Evolutionary conservation across 2,329 filamentous ascomycete genomes (phyloP).

Genomic region (Curvularia spicifera): DNA sequence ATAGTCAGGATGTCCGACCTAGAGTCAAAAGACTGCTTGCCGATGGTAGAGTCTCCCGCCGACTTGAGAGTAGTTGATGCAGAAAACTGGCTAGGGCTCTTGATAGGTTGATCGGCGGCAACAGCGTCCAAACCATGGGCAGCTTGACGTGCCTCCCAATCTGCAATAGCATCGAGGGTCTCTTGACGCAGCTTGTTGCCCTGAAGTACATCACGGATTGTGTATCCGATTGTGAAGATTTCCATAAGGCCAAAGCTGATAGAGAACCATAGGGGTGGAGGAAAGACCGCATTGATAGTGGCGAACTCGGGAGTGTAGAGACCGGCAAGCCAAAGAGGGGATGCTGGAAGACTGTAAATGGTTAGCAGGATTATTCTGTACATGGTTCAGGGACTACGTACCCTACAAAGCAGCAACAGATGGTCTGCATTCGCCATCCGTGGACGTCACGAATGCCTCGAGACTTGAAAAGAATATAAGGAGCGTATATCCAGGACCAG

Average conservation of each 20-base stretch:
- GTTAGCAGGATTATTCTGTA: constrained; percentile 7
- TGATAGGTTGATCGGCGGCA: constrained; percentile 14
- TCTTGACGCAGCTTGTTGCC: constrained; percentile 39
- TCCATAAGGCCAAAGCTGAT: constrained; percentile 45
- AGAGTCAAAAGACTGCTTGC: constrained; percentile 34
- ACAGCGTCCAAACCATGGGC: constrained; percentile 12
- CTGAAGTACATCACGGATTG: constrained; percentile 39
- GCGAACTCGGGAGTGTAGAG: constrained; percentile 41
- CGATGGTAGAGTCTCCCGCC: constrained; percentile 14
- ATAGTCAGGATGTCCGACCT: constrained; percentile 45
- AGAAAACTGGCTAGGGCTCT: constrained; percentile 26
- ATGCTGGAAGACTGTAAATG: constrained; percentile 36
- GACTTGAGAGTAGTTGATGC: constrained; percentile 29
- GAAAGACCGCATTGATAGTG: constrained; percentile 32
- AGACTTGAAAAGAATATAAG: constrained; percentile 45
- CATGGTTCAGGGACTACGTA: constrained; percentile 18
- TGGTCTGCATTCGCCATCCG: constrained; percentile 43
- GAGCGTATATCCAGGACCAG: constrained; percentile 48
- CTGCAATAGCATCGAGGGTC: constrained; percentile 42
- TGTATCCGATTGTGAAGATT: constrained; percentile 39
- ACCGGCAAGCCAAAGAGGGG: constrained; percentile 45
- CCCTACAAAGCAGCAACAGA: constrained; percentile 44
- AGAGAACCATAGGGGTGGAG: constrained; percentile 41
- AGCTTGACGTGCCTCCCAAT: constrained; percentile 43
- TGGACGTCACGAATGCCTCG: constrained; percentile 44